A percentile compares a stretch with the other conserved stretches of the same genome.
Conservation (phyloP, 176 grass and related monocot species). For the Saccharum officinarum region DNA sequence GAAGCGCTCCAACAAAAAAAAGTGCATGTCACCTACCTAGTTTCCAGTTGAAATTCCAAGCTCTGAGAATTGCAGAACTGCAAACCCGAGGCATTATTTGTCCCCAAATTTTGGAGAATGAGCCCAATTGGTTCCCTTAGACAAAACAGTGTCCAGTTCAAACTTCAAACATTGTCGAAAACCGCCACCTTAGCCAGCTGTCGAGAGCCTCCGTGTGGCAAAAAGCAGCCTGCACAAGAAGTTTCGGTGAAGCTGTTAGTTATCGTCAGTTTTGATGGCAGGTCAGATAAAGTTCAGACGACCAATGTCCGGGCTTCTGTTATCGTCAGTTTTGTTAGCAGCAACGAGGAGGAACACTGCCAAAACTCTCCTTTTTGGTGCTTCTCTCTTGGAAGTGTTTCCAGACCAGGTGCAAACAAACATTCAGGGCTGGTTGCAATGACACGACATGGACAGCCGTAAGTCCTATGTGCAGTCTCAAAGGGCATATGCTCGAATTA, state of each 20-base stretch:
- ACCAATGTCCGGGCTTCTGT: background rate
- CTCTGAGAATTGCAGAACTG: background rate
- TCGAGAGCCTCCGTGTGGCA: background rate
- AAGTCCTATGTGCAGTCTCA: constrained; percentile 33
- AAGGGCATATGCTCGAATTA: constrained; percentile 48
- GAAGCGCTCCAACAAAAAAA: background rate
- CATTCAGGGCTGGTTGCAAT: constrained; percentile 21
- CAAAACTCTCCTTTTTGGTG: background rate
- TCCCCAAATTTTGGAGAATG: background rate
- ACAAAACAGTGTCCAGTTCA: too few relatives aligned
- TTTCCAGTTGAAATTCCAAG: background rate
- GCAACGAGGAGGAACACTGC: background rate
- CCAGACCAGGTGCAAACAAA: constrained; percentile 38
- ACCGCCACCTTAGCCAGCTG: background rate
- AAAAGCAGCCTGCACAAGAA: constrained; percentile 13
- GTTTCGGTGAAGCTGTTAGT: background rate
- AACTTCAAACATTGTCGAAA: background rate
- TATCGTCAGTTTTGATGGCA: background rate
- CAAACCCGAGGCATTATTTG: background rate
- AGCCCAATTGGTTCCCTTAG: background rate
- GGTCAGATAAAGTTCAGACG: background rate
- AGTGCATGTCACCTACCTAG: background rate
- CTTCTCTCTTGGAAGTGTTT: constrained; percentile 23
- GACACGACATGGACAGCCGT: constrained; percentile 13
- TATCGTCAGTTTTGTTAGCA: background rate